Conservation (phyloP, 2,329 filamentous ascomycete genomes). For the Leptographium flavum region DNA sequence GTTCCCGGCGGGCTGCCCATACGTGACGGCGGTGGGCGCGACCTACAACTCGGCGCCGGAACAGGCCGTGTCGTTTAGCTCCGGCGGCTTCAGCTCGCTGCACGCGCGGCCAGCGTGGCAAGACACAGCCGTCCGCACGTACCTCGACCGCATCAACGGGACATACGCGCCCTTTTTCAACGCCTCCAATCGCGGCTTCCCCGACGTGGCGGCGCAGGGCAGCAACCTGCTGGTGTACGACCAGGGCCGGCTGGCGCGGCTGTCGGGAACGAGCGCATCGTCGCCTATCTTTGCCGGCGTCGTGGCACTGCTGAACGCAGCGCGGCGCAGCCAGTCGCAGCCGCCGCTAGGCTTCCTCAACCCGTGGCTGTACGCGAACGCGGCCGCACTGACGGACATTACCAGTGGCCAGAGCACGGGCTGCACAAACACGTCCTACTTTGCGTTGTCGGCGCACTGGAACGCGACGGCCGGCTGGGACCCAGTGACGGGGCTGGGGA, state of each 20-base stretch:
- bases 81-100: slow-evolving; percentile 33
- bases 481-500: slow-evolving; percentile 18
- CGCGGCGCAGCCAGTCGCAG: slow-evolving; percentile 20
- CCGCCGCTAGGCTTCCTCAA: slow-evolving; percentile 29
- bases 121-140: slow-evolving; percentile 20
- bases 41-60: slow-evolving; percentile 25
- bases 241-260: slow-evolving; percentile 1
- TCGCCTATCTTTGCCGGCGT: slow-evolving; percentile 26
- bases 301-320: slow-evolving; percentile 28
- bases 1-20: slow-evolving; percentile 24
- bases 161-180: slow-evolving; percentile 31
- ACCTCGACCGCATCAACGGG: slow-evolving; percentile 24
- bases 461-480: slow-evolving; percentile 21
- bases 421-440: slow-evolving; percentile 11
- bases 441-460: slow-evolving; percentile 10
- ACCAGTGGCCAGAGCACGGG: slow-evolving; percentile 13
- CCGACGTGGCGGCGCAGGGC: slow-evolving; percentile 42
- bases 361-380: slow-evolving; percentile 22
- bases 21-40: slow-evolving; percentile 37
- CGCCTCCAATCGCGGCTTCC: slow-evolving; percentile 27
- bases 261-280: slow-evolving; percentile 22
- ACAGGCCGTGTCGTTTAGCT: slow-evolving; percentile 16
- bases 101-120: slow-evolving; percentile 29
- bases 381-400: slow-evolving; percentile 16
- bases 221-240: slow-evolving; percentile 15